These are phyloP conservation scores for Daldinia sp. DNA, from an alignment of 2,329 filamentous ascomycete genomes.

Conservation along the genomic window DNA sequence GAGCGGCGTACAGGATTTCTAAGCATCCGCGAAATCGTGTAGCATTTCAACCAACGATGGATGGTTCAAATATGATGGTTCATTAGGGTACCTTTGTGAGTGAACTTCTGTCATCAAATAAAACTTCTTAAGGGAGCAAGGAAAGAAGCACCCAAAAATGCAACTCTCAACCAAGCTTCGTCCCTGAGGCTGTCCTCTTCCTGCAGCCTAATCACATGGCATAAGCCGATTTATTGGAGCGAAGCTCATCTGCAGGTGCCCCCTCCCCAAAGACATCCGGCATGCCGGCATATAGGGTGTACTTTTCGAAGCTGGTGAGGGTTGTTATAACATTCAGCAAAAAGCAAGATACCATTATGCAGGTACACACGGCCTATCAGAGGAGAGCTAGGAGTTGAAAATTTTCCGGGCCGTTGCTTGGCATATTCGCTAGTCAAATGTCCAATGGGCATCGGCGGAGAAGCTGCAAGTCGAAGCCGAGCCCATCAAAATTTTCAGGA, in stretches of 20 bases:
- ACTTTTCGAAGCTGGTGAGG: conserved; percentile 12
- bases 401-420: conserved; percentile 23
- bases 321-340: conserved; percentile 19
- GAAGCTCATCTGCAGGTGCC: neutral
- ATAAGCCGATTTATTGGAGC: conserved; percentile 8
- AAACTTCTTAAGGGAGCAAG: neutral
- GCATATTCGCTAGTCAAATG: conserved; percentile 9
- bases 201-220: conserved; percentile 3
- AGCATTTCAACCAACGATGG: neutral
- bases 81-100: neutral
- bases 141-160: neutral
- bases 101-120: neutral
- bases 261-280: neutral
- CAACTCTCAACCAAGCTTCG: neutral
- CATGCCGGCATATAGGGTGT: neutral
- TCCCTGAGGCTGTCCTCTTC: neutral
- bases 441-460: conserved; percentile 20
- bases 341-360: conserved; percentile 4
- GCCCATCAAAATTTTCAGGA: conserved; percentile 18
- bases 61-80: neutral
- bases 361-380: conserved; percentile 25
- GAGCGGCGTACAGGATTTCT: neutral
- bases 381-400: conserved; percentile 2
- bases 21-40: neutral
- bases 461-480: conserved; percentile 16